These are phyloP conservation scores for Sclerotinia borealis DNA, from an alignment of 2,329 filamentous ascomycete species.

Conservation along the genomic window DNA sequence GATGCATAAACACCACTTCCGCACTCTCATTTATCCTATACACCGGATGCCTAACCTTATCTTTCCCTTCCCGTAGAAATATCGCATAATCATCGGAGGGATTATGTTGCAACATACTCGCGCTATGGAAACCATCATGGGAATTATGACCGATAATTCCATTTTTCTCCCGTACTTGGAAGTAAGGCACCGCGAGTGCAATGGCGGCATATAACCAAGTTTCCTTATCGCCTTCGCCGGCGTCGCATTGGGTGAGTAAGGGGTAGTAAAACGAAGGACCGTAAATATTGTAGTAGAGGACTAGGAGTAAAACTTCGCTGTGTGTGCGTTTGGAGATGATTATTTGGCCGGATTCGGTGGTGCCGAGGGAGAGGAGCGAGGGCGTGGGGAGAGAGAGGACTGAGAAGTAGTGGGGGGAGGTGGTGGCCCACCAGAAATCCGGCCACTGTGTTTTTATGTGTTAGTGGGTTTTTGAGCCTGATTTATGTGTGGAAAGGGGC, in stretches of 20 bases:
- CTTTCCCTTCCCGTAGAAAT: neutral
- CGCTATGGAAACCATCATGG: neutral
- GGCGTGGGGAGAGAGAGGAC: slow-evolving; percentile 27
- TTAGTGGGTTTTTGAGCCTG: neutral
- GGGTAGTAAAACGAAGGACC: slow-evolving; percentile 41
- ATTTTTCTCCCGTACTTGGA: slow-evolving; percentile 32
- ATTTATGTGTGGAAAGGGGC: neutral
- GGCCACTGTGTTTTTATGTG: slow-evolving; percentile 34
- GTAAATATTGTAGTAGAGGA: slow-evolving; percentile 45
- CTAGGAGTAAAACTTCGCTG: slow-evolving; percentile 38
- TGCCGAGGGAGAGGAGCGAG: slow-evolving; percentile 28
- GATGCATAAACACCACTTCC: slow-evolving; percentile 6
- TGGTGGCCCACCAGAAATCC: slow-evolving; percentile 40
- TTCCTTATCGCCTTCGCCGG: slow-evolving; percentile 45
- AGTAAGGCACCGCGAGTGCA: slow-evolving; percentile 35
- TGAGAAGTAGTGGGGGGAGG: slow-evolving; percentile 35
- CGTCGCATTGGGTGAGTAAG: slow-evolving; percentile 37
- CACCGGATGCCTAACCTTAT: neutral
- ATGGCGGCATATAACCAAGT: slow-evolving; percentile 42
- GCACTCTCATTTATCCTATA: neutral
- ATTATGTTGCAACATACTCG: slow-evolving; percentile 9
- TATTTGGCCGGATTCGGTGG: slow-evolving; percentile 41
- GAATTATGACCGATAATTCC: neutral
- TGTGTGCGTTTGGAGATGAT: slow-evolving; percentile 40
- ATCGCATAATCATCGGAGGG: slow-evolving; percentile 1